Base-by-base conservation (phyloP, 2,329 filamentous ascomycete genomes). In the Colletotrichum sublineola region DNA sequence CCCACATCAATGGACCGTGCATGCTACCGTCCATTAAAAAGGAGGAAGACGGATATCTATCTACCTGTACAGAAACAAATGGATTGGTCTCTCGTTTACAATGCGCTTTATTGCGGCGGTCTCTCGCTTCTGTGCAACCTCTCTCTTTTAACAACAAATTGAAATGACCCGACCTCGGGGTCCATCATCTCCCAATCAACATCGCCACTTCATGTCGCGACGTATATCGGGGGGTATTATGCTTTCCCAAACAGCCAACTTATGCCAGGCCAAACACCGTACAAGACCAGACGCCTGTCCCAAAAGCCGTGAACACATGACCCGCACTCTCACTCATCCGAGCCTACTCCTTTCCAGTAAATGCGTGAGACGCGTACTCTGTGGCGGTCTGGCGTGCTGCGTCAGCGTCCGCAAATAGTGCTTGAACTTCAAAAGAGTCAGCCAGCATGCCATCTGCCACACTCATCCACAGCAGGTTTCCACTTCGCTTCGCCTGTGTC, bases 361-460 rank as follows among this genome's bases (percentile, higher is more conserved):
- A 85, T 75, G 84, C 84, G 71, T 82, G 80, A 70, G 79, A 82
- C 38, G 84, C 84, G 71, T 84, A 83, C 67, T 76, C 80, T 55
- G 82, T 83, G 44, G 83, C 85, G 75, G 82, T 81, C 48, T 84
- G 80, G 76, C 81, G 82, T 66, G 85, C 82, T 60, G 77, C 75
- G 58, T 77, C 77, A 12, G 85, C 84, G 73, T 86, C 83, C 5
- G 81, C 79, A 48, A 79, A 77, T 76, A 92, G 90, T 31, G 93
- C 93, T 77, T 93, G 90, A 67, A 93, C 88, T 76, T 94, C 93
- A 75, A 92, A 88, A 31, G 91, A 94, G 77, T 94, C 90, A 1
- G 91, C 91, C 60, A 96, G 85, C 88, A 96, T 92, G 31, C 92
- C 92, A 75, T 93, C 91, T 1, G 93, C 92, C 9, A 97, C 94